Conservation (phyloP, 805 yeast genomes). For the Cephaloascus albidus region DNA sequence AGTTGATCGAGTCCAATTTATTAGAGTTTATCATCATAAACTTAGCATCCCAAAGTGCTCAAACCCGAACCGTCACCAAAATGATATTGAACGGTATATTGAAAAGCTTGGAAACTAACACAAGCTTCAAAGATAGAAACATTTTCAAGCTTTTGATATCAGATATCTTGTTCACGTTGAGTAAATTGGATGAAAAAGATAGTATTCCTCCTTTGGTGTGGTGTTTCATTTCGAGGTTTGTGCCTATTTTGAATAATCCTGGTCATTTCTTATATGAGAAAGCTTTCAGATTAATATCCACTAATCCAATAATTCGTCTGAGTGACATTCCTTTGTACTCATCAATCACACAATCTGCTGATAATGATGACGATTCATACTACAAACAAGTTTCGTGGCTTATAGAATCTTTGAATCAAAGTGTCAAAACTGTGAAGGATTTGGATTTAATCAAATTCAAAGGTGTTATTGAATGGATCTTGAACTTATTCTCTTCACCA, state of each 20-base stretch:
- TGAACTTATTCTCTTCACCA: conserved; percentile 46
- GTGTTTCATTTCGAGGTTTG: conserved; percentile 42
- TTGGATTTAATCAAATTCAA: conserved; percentile 39
- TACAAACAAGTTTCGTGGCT: conserved; percentile 63
- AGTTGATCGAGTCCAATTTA: conserved; percentile 46
- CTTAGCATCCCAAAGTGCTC: conserved; percentile 24
- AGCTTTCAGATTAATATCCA: conserved; percentile 54
- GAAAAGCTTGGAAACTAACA: conserved; percentile 27
- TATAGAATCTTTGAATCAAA: conserved; percentile 34
- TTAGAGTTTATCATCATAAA: conserved; percentile 41
- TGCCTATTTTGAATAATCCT: conserved; percentile 56
- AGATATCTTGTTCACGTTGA: conserved; percentile 29
- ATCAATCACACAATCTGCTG: conserved; percentile 18
- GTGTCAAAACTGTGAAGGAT: conserved; percentile 42
- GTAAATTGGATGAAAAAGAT: conserved; percentile 7
- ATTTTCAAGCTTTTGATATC: conserved; percentile 46
- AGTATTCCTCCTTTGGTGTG: conserved; percentile 40
- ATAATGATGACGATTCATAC: conserved; percentile 28
- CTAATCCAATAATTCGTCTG: conserved; percentile 35
- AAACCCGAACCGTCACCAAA: conserved; percentile 24
- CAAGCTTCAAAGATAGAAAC: conserved; percentile 44
- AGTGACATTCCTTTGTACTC: conserved; percentile 38
- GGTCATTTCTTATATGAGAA: conserved; percentile 68
- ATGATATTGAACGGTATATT: conserved; percentile 36
- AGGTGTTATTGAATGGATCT: conserved; percentile 59